Conservation (phyloP, 345 rosid species). For the Brassica incana region DNA sequence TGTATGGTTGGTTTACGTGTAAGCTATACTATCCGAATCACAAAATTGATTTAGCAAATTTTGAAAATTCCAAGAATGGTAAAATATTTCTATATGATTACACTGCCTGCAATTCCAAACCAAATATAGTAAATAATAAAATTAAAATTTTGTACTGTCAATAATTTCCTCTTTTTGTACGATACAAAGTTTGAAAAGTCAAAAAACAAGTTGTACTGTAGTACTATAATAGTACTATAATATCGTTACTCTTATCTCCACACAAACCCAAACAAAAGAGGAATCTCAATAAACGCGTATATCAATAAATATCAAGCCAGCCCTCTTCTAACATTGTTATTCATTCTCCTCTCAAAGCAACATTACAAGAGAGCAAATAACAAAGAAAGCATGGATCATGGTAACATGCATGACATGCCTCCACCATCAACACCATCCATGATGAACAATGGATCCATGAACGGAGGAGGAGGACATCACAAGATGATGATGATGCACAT, state of each 20-base stretch:
- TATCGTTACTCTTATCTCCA: constrained; percentile 21
- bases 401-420: constrained; percentile 38
- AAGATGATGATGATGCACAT: constrained; percentile 41
- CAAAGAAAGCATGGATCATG: constrained; percentile 26
- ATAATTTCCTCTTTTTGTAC: constrained; percentile 14
- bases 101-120: neutral
- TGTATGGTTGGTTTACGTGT: neutral
- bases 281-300: constrained; percentile 1
- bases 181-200: constrained; percentile 15
- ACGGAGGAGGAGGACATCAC: constrained; percentile 28
- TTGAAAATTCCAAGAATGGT: neutral
- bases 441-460: constrained; percentile 44
- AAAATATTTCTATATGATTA: neutral
- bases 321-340: neutral
- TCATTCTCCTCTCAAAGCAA: constrained; percentile 5
- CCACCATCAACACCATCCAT: constrained; percentile 37
- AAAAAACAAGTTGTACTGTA: constrained; percentile 4
- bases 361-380: constrained; percentile 9
- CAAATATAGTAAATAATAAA: constrained; percentile 23
- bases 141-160: neutral
- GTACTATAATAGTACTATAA: constrained; percentile 24
- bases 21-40: neutral
- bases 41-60: neutral
- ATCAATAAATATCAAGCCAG: constrained; percentile 5
- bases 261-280: constrained; percentile 17